Conservation (phyloP, 2,329 filamentous ascomycete genomes). For the Dactylellina drechsleri region DNA sequence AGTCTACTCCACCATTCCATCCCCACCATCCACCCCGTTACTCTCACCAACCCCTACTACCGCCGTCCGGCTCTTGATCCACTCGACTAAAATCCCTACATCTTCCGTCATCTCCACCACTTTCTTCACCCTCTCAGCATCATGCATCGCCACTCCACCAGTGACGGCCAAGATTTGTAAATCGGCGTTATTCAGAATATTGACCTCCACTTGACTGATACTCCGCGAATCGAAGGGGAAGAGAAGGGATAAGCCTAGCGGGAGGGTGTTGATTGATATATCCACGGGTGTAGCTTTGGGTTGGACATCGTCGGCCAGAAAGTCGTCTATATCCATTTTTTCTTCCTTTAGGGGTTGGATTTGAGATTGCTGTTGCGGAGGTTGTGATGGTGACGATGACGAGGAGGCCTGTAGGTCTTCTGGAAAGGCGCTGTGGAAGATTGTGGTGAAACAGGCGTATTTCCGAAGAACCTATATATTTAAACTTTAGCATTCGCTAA, state of each 20-base stretch:
- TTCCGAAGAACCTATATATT: slow-evolving; percentile 70
- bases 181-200: slow-evolving; percentile 41
- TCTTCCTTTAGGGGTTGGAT: slow-evolving; percentile 25
- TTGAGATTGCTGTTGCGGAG: slow-evolving; percentile 1
- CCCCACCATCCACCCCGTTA: slow-evolving; percentile 4
- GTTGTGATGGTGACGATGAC: slow-evolving; percentile 14
- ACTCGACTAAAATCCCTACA: slow-evolving; percentile 55
- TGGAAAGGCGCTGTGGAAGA: slow-evolving; percentile 64
- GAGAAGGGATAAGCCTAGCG: slow-evolving; percentile 35
- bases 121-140: slow-evolving; percentile 50
- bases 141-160: slow-evolving; percentile 22
- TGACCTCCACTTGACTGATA: slow-evolving; percentile 47
- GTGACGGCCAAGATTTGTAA: slow-evolving; percentile 31
- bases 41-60: background rate
- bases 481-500: background rate
- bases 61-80: slow-evolving; percentile 26
- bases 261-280: slow-evolving; percentile 47
- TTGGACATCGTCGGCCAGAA: slow-evolving; percentile 32
- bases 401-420: slow-evolving; percentile 14
- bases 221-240: slow-evolving; percentile 29
- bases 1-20: slow-evolving; percentile 39
- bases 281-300: slow-evolving; percentile 34
- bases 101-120: slow-evolving; percentile 54
- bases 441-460: slow-evolving; percentile 74
- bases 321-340: slow-evolving; percentile 52